A percentile compares a stretch with the other conserved stretches of the same genome.
These are phyloP conservation scores for Symbiodinium pilosum DNA, from an alignment of 73 alveolate species.

Conservation along the genomic window DNA sequence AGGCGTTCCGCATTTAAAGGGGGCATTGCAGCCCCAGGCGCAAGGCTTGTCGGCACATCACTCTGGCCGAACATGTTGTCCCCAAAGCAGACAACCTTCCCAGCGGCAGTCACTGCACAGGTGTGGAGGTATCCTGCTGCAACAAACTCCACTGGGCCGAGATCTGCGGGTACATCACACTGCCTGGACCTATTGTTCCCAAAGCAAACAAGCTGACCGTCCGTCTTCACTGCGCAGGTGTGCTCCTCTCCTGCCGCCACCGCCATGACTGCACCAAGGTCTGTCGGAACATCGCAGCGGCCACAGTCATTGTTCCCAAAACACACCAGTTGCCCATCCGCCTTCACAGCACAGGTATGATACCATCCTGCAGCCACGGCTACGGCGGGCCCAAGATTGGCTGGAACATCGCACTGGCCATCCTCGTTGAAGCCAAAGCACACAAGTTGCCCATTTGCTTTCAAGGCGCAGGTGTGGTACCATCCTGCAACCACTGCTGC, in stretches of 20 bases:
- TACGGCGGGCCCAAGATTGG: background rate
- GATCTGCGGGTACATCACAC: background rate
- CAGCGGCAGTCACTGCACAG: background rate
- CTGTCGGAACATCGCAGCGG: background rate
- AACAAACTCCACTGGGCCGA: background rate
- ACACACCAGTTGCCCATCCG: background rate
- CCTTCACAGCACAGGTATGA: background rate
- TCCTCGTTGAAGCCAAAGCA: background rate
- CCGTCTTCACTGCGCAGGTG: background rate
- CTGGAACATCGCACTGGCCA: background rate
- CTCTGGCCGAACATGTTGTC: constrained; percentile 17
- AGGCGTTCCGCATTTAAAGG: too few species aligned
- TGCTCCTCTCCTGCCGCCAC: constrained; percentile 18
- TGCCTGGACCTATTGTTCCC: background rate
- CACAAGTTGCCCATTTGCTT: background rate
- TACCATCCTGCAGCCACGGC: constrained; percentile 16
- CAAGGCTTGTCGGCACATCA: background rate
- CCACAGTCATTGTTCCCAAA: background rate
- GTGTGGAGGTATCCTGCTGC: constrained; percentile 12
- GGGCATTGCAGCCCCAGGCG: background rate
- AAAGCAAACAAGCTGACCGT: background rate
- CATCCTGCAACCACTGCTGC: constrained; percentile 15
- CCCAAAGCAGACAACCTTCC: background rate
- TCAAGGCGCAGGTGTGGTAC: constrained; percentile 2
- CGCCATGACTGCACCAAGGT: background rate